These are phyloP conservation scores for Biscutella auriculata DNA, from an alignment of 441 rosid genomes.

Conservation along the genomic window DNA sequence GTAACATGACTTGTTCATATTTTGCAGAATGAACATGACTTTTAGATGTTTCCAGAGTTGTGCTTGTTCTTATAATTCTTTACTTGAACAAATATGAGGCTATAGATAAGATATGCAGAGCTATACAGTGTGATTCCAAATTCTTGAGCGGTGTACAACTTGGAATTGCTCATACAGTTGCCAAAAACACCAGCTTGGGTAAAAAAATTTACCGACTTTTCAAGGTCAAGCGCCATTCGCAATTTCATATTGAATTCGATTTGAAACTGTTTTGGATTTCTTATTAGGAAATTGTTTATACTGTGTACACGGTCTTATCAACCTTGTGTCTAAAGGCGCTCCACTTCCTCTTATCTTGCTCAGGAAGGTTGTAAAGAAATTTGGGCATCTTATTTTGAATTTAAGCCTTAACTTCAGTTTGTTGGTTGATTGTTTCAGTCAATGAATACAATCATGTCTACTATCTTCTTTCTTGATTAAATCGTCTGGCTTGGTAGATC, in stretches of 20 bases:
- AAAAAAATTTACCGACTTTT: conserved; percentile 92
- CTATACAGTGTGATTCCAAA: conserved; percentile 92
- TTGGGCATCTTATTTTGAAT: neutral
- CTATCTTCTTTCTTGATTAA: conserved; percentile 96
- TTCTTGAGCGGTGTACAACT: conserved; percentile 78
- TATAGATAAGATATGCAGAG: conserved; percentile 95
- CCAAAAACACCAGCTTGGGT: conserved; percentile 89
- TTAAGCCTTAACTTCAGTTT: neutral
- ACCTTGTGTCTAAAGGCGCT: conserved; percentile 86
- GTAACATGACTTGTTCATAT: too few relatives aligned
- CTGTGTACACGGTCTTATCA: conserved; percentile 58
- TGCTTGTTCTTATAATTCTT: conserved; percentile 67
- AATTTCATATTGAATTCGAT: too few relatives aligned
- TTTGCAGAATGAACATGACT: conserved; percentile 44
- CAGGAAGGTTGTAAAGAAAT: conserved; percentile 50
- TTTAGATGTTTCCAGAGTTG: conserved; percentile 81
- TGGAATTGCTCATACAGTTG: conserved; percentile 91
- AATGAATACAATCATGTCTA: conserved; percentile 73
- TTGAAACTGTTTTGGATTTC: neutral
- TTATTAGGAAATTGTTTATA: neutral
- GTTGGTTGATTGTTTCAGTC: conserved; percentile 40
- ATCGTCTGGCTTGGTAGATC: conserved; percentile 89
- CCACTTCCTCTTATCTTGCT: conserved; percentile 76
- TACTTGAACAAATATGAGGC: conserved; percentile 96
- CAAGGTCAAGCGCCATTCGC: too few relatives aligned